Base-by-base conservation (phyloP, 805 yeast genomes). In the Candida golubevii region DNA sequence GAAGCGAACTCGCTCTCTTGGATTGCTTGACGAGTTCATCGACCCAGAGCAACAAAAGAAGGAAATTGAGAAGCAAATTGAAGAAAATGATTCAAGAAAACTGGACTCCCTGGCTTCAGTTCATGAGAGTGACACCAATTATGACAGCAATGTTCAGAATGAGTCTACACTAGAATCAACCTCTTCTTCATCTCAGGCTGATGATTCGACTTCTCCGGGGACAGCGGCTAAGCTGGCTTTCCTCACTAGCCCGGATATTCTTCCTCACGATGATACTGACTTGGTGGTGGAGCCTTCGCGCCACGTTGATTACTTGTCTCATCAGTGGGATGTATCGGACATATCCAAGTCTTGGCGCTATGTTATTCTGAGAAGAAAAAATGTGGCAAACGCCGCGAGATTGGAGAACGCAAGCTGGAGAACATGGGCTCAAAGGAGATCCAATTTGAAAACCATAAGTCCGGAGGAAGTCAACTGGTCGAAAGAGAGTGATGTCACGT, bases 401-500 rank as follows among this genome's bases (percentile, higher is more conserved):
- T 54, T 68, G 33, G 74, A 69, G 45, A 68, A 69, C 46, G 91
- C 96, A 12, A 75, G 87, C 39, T 91, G 97, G 97, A 77, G 98
- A 59, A 88, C 96, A 14, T 91, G 97, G 97, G 85, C 91, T 11
- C 89, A 90, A 65, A 74, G 86, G 41, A 77, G 84, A 53, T 75
- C 78, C 51, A 72, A 79, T 65, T 60, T 71, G 47, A 69, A 69
- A 71, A 93, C 99, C 0, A 87, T 91, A 7, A 80, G 90, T 14
- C 99, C 99, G 1, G 95, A 88, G 57, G 77, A 79, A 32, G 86
- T 93, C 38, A 91, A 93, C 63, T 93, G 99, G 99, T 81, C 88
- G 36, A 93, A 95, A 66, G 99, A 93, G 57, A 83, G 85, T 46
- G 99, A 93, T 63, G 97, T 93, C 9, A 89, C 97, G 1, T 93